phyloP scores from a whole-genome alignment of 768 basidiomycete genomes.

The Tubosaeta sp. region DNA sequence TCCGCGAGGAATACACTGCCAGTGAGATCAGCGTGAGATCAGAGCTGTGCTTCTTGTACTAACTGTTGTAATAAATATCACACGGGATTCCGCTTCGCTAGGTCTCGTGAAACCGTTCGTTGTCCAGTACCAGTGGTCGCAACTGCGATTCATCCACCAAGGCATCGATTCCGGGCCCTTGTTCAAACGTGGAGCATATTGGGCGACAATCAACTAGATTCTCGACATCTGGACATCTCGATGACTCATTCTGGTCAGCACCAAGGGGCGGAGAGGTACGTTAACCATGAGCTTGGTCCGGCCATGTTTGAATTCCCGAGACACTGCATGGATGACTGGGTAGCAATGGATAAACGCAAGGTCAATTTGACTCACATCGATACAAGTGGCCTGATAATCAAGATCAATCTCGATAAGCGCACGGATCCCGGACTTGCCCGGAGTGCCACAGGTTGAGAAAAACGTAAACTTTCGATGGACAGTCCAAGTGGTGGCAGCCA shows the following conservation, averaged over 20 bases:
- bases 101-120: no score
- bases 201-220: background rate
- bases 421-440: background rate
- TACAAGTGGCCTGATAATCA: background rate
- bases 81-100: background rate
- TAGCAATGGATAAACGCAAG: background rate
- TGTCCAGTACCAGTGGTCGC: background rate
- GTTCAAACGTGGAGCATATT: background rate
- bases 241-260: background rate
- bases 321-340: background rate
- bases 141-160: background rate
- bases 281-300: background rate
- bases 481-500: background rate
- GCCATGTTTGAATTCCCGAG: background rate
- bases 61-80: background rate
- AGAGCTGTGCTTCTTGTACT: background rate
- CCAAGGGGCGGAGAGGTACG: background rate
- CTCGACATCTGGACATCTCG: background rate
- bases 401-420: background rate
- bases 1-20: background rate
- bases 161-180: no score
- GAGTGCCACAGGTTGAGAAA: background rate
- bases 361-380: background rate
- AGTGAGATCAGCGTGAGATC: no score
- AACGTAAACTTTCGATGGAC: background rate